A percentile compares a stretch with the other conserved stretches of the same genome.
phyloP scores from a whole-genome alignment of 805 yeast genomes.

The Yarrowia sp. region DNA sequence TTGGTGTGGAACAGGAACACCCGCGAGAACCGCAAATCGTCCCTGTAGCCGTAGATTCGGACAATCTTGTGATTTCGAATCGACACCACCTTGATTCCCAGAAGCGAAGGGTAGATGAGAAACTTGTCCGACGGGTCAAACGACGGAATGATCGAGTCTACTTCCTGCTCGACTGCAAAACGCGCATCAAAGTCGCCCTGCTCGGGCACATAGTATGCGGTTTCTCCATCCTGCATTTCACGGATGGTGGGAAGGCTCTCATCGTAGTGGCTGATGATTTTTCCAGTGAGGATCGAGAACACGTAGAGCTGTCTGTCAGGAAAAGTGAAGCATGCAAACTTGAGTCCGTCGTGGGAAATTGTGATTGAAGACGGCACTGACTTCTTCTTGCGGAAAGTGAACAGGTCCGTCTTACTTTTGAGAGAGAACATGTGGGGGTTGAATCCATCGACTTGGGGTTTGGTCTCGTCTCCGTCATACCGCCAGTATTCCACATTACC shows the following conservation, averaged over 20 bases:
- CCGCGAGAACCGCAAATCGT: constrained; percentile 46
- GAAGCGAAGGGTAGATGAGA: constrained; percentile 46
- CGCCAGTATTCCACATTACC: constrained; percentile 54
- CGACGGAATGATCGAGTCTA: constrained; percentile 42
- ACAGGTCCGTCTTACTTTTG: constrained; percentile 54
- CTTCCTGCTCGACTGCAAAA: constrained; percentile 45
- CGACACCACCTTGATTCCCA: constrained; percentile 50
- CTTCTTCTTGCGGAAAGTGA: constrained; percentile 51
- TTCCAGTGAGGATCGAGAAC: constrained; percentile 52
- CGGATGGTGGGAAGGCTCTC: constrained; percentile 45
- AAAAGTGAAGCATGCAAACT: constrained; percentile 49
- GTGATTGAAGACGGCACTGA: constrained; percentile 44
- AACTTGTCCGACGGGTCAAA: constrained; percentile 50
- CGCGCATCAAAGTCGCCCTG: constrained; percentile 48
- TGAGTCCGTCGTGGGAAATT: constrained; percentile 47
- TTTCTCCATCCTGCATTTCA: constrained; percentile 48
- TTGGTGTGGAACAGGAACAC: constrained; percentile 49
- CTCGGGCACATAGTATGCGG: constrained; percentile 41
- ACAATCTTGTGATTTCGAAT: constrained; percentile 45
- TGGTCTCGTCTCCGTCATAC: constrained; percentile 41
- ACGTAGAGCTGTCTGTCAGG: constrained; percentile 44
- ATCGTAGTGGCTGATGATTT: constrained; percentile 47
- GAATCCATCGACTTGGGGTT: constrained; percentile 40
- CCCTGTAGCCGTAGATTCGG: constrained; percentile 48
- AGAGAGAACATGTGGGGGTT: constrained; percentile 49